A percentile compares a stretch with the other conserved stretches of the same genome.
phyloP scores from a whole-genome alignment of 768 basidiomycete genomes.

The Leccinellum luteum region DNA sequence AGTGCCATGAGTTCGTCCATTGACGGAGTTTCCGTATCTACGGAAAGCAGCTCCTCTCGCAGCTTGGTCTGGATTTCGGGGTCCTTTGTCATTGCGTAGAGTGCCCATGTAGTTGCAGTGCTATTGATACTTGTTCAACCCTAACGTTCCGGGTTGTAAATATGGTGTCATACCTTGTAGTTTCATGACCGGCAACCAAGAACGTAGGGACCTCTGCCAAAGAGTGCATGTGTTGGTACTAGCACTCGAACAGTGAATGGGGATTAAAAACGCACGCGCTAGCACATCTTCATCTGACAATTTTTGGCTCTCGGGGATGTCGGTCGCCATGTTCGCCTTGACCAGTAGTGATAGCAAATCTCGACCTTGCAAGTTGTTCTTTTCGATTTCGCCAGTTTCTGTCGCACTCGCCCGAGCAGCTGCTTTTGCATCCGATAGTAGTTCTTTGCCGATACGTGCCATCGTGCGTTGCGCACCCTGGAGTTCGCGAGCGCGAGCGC shows the following conservation, averaged over 20 bases:
- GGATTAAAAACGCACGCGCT: slow-evolving; percentile 38
- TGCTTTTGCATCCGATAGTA: slow-evolving; percentile 49
- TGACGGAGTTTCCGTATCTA: slow-evolving; percentile 54
- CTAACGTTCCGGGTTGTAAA: neutral
- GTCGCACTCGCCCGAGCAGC: slow-evolving; percentile 25
- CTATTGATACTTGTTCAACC: slow-evolving; percentile 1
- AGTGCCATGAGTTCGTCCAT: slow-evolving; percentile 70
- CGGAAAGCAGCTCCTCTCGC: slow-evolving; percentile 51
- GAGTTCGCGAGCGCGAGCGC: slow-evolving; percentile 11
- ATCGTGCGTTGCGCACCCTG: slow-evolving; percentile 40
- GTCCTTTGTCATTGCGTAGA: slow-evolving; percentile 52
- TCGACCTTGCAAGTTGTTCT: slow-evolving; percentile 35
- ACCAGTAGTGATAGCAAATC: slow-evolving; percentile 44
- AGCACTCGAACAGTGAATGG: neutral
- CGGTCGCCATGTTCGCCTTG: slow-evolving; percentile 35
- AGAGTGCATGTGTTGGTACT: neutral
- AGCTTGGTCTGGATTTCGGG: slow-evolving; percentile 52
- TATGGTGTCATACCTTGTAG: neutral
- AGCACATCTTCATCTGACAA: slow-evolving; percentile 64
- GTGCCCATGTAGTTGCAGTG: slow-evolving; percentile 53
- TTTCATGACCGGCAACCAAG: neutral
- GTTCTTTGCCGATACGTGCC: slow-evolving; percentile 46
- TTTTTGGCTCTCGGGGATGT: slow-evolving; percentile 51
- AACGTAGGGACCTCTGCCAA: neutral
- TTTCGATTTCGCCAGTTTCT: slow-evolving; percentile 31